A percentile compares a stretch with the other conserved stretches of the same genome.
Evolutionary conservation across 345 rosid species (phyloP).

Genomic region (Cardamine chenopodiifolia): DNA sequence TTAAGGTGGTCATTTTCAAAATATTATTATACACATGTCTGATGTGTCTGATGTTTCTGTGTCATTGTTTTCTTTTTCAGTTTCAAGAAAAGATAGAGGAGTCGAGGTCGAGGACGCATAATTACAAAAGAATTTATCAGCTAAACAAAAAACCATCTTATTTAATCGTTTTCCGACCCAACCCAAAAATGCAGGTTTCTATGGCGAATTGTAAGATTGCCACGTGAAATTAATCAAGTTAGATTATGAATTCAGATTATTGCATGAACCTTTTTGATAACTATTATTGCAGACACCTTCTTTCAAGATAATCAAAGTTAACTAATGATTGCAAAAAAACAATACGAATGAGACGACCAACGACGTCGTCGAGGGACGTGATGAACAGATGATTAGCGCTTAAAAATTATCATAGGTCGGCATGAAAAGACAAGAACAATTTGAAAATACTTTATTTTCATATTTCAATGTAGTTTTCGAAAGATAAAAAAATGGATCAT

Average conservation of each 20-base stretch:
- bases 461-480: background rate
- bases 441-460: slow-evolving; percentile 2
- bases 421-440: slow-evolving; percentile 37
- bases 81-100: background rate
- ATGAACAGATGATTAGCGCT: slow-evolving; percentile 8
- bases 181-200: slow-evolving; percentile 3
- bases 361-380: slow-evolving; percentile 13
- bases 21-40: slow-evolving; percentile 4
- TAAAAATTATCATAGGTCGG: slow-evolving; percentile 38
- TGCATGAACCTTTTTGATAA: slow-evolving; percentile 1
- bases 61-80: background rate
- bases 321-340: slow-evolving; percentile 20
- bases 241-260: slow-evolving; percentile 5
- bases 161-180: slow-evolving; percentile 25
- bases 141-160: slow-evolving; percentile 19
- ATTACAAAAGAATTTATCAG: slow-evolving; percentile 18
- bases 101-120: slow-evolving; percentile 14
- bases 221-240: background rate
- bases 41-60: slow-evolving; percentile 1
- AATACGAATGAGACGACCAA: background rate
- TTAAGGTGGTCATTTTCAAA: slow-evolving; percentile 30
- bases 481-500: background rate
- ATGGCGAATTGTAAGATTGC: background rate
- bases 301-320: background rate
- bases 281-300: background rate